Base-by-base conservation (phyloP, 2,329 filamentous ascomycete genomes). In the Fusarium guadeloupense region DNA sequence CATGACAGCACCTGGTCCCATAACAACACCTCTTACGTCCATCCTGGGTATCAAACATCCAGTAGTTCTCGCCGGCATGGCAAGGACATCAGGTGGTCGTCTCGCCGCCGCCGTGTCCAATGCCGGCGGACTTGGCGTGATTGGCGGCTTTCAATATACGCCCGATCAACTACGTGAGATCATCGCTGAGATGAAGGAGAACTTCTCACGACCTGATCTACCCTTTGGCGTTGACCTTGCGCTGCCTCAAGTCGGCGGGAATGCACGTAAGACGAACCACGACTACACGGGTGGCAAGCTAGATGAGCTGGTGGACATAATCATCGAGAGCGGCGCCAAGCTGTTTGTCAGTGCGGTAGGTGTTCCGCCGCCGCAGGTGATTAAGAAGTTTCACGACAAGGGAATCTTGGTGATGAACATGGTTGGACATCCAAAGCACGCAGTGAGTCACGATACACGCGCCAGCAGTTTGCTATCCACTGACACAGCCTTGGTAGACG, bases 351-450 rank as follows among this genome's bases (percentile, higher is more conserved):
- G 83, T 46, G 94, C 94, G 2, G 93, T 97, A 0, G 94, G 94
- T 9, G 89, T 97, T 19, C 94, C 94, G 14, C 92, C 93, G 0
- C 79, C 80, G 39, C 76, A 80, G 53, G 86, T 93, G 5, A 89
- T 97, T 53, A 87, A 91, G 66, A 80, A 87, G 39, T 81, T 98
- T 38, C 94, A 98, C 72, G 82, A 83, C 9, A 89, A 90, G 0
- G 91, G 90, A 0, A 90, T 98, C 34, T 73, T 96, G 55, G 83
- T 97, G 30, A 97, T 97, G 93, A 97, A 97, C 75, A 97, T 97
- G 93, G 93, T 97, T 17, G 94, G 94, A 0, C 91, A 93, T 69
- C 93, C 94, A 3, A 92, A 90, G 74, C 94, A 98, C 75, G 93
- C 93, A 1, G 85, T 89, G 54, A 55, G 68, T 38, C 7, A 14